Evolutionary conservation across 2,329 filamentous ascomycete genomes (phyloP), one percentile per base, ranked within the genome.

Genomic region (Beauveria brongniartii): DNA sequence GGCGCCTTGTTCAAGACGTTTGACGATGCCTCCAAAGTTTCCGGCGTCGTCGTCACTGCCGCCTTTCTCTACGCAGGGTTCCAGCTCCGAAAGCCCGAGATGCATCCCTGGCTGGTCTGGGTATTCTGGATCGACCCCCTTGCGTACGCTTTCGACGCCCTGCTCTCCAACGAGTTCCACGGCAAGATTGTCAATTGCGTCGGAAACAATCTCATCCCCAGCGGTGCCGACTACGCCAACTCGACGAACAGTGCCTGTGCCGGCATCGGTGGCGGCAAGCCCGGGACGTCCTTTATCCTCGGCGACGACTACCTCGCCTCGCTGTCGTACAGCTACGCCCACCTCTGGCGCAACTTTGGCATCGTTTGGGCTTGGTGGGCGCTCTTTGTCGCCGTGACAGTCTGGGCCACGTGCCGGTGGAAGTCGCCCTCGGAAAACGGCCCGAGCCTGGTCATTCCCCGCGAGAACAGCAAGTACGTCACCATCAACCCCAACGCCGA

Each of bases 131-230:
- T 87, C 24, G 80, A 88, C 64, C 88, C 88, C 0, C 74, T 91
- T 3, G 82, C 87, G 0, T 91, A 90, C 62, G 85, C 79, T 0
- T 91, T 90, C 61, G 85, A 90, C 64, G 82, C 81, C 0, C 71
- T 92, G 0, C 77, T 91, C 67, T 77, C 85, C 0, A 91, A 91
- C 66, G 88, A 92, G 68, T 90, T 91, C 61, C 79, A 88, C 64
- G 74, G 73, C 40, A 74, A 87, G 67, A 75, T 67, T 2, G 78
- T 85, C 20, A 72, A 75, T 1, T 85, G 83, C 61, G 77, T 78
- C 3, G 76, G 73, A 2, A 64, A 63, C 30, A 82, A 81, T 62
- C 70, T 85, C 6, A 74, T 85, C 3, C 82, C 82, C 0, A 76
- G 69, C 54, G 80, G 82, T 0, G 73, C 77, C 0, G 73, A 74